A percentile compares a stretch with the other conserved stretches of the same genome.
These are phyloP conservation scores for Acacia concinna DNA, from an alignment of 331 rosid genomes.

Conservation along the genomic window DNA sequence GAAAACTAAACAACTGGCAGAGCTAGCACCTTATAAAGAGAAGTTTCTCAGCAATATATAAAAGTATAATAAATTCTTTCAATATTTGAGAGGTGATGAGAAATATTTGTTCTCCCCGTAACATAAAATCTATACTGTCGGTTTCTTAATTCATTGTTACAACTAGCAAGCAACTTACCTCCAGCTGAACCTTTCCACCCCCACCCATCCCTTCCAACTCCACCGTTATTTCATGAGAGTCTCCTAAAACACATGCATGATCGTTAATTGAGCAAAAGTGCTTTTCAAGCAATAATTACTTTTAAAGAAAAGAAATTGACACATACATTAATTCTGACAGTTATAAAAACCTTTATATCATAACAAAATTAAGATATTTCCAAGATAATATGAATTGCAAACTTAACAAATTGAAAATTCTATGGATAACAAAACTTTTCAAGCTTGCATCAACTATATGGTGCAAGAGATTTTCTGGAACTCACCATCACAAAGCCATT, in stretches of 20 bases:
- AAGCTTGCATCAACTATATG: conserved; percentile 21
- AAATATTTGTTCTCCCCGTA: conserved; percentile 3
- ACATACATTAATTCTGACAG: conserved; percentile 7
- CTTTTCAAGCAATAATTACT: not conserved
- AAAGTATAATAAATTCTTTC: not conserved
- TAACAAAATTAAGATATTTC: conserved; percentile 14
- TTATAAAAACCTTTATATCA: not conserved
- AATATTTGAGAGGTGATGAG: not conserved
- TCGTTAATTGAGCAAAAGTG: conserved; percentile 17
- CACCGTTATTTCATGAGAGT: conserved; percentile 68
- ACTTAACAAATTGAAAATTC: not conserved
- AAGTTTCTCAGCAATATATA: not conserved
- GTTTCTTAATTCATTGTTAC: conserved; percentile 4
- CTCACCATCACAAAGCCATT: conserved; percentile 87
- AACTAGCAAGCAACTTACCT: conserved; percentile 55
- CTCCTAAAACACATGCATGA: conserved; percentile 58
- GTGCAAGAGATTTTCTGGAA: conserved; percentile 25
- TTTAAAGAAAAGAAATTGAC: not conserved
- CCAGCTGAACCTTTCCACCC: conserved; percentile 84
- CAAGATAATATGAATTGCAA: conserved; percentile 13
- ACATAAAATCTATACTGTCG: not conserved
- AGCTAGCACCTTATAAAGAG: not conserved
- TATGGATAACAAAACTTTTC: conserved; percentile 4
- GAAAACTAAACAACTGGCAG: not conserved
- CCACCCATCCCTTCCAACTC: conserved; percentile 98